These are phyloP conservation scores for Leersia perrieri DNA, from an alignment of 176 grass and related monocot species.

Conservation along the genomic window DNA sequence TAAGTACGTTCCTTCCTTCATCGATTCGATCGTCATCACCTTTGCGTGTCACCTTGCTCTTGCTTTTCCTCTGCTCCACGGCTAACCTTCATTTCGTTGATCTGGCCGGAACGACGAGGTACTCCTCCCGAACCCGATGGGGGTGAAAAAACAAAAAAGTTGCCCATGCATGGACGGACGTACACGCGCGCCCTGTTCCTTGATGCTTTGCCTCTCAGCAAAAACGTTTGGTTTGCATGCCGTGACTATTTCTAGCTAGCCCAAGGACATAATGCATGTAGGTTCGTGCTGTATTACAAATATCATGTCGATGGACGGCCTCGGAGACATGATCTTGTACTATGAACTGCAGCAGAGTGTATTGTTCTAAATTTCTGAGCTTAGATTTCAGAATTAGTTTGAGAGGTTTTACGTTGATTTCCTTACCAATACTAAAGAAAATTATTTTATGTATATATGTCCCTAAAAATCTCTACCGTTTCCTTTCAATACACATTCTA, in stretches of 20 bases:
- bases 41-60: slow-evolving; percentile 32
- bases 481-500: too few relatives aligned
- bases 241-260: background rate
- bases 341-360: too few relatives aligned
- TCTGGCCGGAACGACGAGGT: background rate
- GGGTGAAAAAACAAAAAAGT: too few relatives aligned
- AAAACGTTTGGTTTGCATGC: background rate
- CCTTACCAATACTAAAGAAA: too few relatives aligned
- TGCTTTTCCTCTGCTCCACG: background rate
- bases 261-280: too few relatives aligned
- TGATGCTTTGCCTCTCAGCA: background rate
- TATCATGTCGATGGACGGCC: too few relatives aligned
- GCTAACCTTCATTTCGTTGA: background rate
- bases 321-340: too few relatives aligned
- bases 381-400: too few relatives aligned
- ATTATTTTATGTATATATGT: too few relatives aligned
- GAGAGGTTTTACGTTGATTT: too few relatives aligned
- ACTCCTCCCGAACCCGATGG: background rate
- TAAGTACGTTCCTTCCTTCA: background rate
- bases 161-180: background rate
- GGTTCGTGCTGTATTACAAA: background rate
- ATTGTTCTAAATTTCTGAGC: too few relatives aligned
- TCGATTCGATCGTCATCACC: slow-evolving; percentile 2
- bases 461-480: too few relatives aligned
- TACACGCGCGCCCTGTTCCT: background rate